phyloP scores from a whole-genome alignment of 192 early-diverging fungal genomes.

The Podila minutissima region DNA sequence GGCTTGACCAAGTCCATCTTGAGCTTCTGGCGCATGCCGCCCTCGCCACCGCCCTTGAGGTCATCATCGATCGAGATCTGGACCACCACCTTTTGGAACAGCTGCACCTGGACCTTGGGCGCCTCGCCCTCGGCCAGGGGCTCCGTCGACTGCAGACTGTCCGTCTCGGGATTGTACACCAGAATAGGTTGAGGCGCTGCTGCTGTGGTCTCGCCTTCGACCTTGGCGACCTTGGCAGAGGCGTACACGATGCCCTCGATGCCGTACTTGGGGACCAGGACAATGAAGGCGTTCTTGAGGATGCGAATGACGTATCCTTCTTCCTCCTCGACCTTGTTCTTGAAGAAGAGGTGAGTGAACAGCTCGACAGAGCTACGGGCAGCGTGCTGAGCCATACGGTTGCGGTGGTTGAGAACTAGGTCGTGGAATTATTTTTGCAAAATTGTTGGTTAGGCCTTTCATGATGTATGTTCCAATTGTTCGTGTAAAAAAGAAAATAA shows the following conservation, averaged over 20 bases:
- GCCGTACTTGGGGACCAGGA: constrained; percentile 89
- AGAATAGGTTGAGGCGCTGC: constrained; percentile 24
- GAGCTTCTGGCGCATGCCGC: constrained; percentile 71
- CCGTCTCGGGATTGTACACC: constrained; percentile 55
- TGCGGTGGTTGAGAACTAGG: constrained; percentile 86
- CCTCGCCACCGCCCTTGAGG: constrained; percentile 56
- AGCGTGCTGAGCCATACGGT: constrained; percentile 97
- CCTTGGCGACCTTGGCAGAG: constrained; percentile 40
- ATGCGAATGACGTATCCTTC: constrained; percentile 92
- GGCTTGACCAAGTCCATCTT: constrained; percentile 67
- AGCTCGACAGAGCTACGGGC: constrained; percentile 94
- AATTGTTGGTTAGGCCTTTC: constrained; percentile 5
- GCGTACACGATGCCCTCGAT: constrained; percentile 95
- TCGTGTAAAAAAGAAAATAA: constrained; percentile 1
- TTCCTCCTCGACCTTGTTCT: constrained; percentile 86
- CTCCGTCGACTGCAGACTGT: constrained; percentile 45
- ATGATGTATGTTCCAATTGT: background rate
- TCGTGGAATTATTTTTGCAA: constrained; percentile 34
- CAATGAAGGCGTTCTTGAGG: constrained; percentile 94
- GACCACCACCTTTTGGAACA: constrained; percentile 88
- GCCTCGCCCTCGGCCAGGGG: constrained; percentile 38
- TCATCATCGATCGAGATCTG: constrained; percentile 69
- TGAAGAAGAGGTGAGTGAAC: constrained; percentile 97
- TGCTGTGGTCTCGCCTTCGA: constrained; percentile 11
- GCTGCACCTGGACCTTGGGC: constrained; percentile 62